phyloP scores from a whole-genome alignment of 768 basidiomycete genomes.

The Serendipita vermifera region DNA sequence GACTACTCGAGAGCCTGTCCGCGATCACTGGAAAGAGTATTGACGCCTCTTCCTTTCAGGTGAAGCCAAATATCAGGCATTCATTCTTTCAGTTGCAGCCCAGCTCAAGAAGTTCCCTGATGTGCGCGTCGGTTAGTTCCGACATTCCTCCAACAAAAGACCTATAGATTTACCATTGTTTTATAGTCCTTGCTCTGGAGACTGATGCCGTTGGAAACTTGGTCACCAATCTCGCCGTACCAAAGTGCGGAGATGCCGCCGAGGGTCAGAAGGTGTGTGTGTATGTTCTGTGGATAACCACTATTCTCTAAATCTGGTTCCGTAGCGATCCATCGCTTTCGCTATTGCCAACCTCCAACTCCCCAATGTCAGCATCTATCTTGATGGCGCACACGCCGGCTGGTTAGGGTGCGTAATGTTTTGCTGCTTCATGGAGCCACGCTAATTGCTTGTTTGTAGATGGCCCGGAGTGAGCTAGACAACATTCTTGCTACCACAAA shows the following conservation, averaged over 20 bases:
- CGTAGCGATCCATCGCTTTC: slow-evolving; percentile 16
- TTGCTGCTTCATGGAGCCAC: slow-evolving; percentile 1
- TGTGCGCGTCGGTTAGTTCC: slow-evolving; percentile 21
- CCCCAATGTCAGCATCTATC: slow-evolving; percentile 23
- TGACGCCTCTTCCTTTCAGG: neutral
- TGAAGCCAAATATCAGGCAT: slow-evolving; percentile 22
- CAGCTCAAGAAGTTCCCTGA: slow-evolving; percentile 19
- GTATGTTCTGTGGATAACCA: too few species aligned
- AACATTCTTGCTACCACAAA: neutral
- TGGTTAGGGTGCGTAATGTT: slow-evolving; percentile 25
- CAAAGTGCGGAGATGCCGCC: slow-evolving; percentile 25
- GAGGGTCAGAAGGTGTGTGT: slow-evolving; percentile 20
- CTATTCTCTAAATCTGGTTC: slow-evolving; percentile 6
- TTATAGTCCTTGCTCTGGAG: slow-evolving; percentile 21
- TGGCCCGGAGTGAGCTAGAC: neutral
- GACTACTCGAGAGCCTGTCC: neutral
- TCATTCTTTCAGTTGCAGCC: slow-evolving; percentile 10
- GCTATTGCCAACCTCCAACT: slow-evolving; percentile 23
- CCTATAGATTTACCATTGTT: neutral
- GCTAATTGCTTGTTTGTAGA: neutral
- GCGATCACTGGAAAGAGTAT: too few species aligned
- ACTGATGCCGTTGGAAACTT: slow-evolving; percentile 27
- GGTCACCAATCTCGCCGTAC: slow-evolving; percentile 22
- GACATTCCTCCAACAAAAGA: neutral
- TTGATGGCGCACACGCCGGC: slow-evolving; percentile 26